These are phyloP conservation scores for Phytophthora macrochlamydospora DNA, from an alignment of 352 stramenopile species.

Conservation along the genomic window DNA sequence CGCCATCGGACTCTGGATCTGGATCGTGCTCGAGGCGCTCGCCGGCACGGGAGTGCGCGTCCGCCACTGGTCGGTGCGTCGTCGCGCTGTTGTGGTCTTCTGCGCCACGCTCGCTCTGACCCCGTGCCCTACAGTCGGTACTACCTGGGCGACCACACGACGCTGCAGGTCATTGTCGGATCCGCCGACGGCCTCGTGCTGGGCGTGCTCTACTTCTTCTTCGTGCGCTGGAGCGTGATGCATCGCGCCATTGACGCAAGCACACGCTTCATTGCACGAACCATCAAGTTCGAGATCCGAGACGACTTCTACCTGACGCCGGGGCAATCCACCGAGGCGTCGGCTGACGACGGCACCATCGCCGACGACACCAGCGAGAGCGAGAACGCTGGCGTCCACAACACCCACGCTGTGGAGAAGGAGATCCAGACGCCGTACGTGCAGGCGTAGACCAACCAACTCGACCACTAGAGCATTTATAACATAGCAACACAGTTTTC, in stretches of 20 bases:
- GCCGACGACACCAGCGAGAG: constrained; percentile 40
- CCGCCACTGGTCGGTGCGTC: constrained; percentile 20
- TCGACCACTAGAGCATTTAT: constrained; percentile 24
- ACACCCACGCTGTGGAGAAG: constrained; percentile 20
- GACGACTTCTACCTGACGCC: constrained; percentile 47
- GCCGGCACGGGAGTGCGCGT: constrained; percentile 30
- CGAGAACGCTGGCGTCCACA: constrained; percentile 18
- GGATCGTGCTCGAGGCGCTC: constrained; percentile 42
- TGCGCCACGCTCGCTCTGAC: constrained; percentile 28
- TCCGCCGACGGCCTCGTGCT: constrained; percentile 37
- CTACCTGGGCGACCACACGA: constrained; percentile 52
- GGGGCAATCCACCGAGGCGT: constrained; percentile 9
- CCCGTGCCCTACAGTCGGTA: constrained; percentile 52
- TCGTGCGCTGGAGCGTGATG: constrained; percentile 37
- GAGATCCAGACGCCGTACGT: constrained; percentile 32
- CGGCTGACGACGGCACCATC: constrained; percentile 21
- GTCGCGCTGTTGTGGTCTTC: constrained; percentile 20
- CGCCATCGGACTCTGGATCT: constrained; percentile 45
- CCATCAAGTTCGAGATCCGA: constrained; percentile 34
- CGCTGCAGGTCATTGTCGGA: constrained; percentile 40
- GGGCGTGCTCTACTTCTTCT: constrained; percentile 43
- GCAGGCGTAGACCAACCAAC: constrained; percentile 17
- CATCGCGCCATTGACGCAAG: constrained; percentile 27
- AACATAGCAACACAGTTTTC: constrained; percentile 4
- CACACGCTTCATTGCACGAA: constrained; percentile 22